Conservation (phyloP, 75 land plant genomes). For the Chamaecyparis obtusa region DNA sequence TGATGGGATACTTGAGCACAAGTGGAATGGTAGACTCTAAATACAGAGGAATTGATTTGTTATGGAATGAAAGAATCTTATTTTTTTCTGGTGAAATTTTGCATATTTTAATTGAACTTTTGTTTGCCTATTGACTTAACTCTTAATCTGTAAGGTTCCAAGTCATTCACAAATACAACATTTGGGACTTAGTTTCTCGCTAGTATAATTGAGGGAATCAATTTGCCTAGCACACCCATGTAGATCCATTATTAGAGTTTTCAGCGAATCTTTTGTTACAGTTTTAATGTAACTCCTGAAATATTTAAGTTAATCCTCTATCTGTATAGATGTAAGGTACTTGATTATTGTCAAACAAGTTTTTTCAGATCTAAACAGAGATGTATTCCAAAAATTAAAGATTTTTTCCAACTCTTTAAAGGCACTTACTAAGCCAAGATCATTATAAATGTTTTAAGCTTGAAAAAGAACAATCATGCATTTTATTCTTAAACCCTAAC, state of each 20-base stretch:
- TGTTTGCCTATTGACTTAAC: neutral
- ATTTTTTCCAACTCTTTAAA: neutral
- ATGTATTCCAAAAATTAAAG: neutral
- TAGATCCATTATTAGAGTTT: neutral
- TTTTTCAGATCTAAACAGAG: neutral
- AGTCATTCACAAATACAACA: neutral
- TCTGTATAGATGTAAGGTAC: neutral
- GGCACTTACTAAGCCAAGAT: neutral
- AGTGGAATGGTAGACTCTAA: neutral
- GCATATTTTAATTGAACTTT: too few species aligned
- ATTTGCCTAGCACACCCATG: neutral
- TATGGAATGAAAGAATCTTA: neutral
- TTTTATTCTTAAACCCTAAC: too few species aligned
- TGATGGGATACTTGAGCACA: neutral
- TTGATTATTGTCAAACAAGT: neutral
- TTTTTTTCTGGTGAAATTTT: neutral
- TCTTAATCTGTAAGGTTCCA: neutral
- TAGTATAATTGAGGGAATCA: neutral
- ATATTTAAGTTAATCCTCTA: neutral
- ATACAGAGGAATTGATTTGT: too few species aligned
- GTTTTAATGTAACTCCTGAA: neutral
- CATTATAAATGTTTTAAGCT: neutral
- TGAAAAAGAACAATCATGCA: neutral
- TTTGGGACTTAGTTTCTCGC: neutral
- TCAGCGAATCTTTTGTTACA: neutral